phyloP scores from a whole-genome alignment of 352 stramenopile species.

The Pythium folliculosum region DNA sequence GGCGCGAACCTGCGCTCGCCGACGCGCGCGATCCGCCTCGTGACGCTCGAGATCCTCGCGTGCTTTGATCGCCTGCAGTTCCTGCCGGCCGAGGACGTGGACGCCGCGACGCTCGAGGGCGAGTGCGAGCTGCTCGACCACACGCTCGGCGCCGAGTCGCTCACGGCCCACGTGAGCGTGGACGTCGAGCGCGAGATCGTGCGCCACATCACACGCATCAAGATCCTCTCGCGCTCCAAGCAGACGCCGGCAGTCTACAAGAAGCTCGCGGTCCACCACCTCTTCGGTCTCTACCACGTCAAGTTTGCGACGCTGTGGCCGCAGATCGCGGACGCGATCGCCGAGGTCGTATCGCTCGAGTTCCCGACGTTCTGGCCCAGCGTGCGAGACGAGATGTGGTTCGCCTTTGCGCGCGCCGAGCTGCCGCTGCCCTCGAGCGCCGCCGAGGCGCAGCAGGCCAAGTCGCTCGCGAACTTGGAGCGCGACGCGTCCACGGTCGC shows the following conservation, averaged over 20 bases:
- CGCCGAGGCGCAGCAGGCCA: background rate
- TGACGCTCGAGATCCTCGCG: conserved; percentile 68
- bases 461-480: conserved; percentile 23
- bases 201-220: conserved; percentile 76
- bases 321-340: conserved; percentile 74
- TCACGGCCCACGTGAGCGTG: conserved; percentile 58
- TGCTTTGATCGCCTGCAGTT: conserved; percentile 56
- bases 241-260: conserved; percentile 84
- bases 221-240: conserved; percentile 67
- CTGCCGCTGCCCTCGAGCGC: background rate
- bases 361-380: conserved; percentile 70
- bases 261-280: conserved; percentile 66
- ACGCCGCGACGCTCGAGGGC: conserved; percentile 45
- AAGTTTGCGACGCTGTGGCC: conserved; percentile 89
- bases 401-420: conserved; percentile 37
- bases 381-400: conserved; percentile 53
- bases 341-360: conserved; percentile 49
- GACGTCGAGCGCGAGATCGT: conserved; percentile 82
- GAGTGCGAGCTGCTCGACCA: conserved; percentile 72
- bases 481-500: conserved; percentile 21
- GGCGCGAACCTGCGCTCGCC: conserved; percentile 67
- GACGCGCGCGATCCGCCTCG: conserved; percentile 61
- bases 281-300: conserved; percentile 85
- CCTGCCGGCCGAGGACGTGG: conserved; percentile 34
- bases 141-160: conserved; percentile 61